Base-by-base conservation (phyloP, 768 basidiomycete genomes). In the Amanita pallidorosea region DNA sequence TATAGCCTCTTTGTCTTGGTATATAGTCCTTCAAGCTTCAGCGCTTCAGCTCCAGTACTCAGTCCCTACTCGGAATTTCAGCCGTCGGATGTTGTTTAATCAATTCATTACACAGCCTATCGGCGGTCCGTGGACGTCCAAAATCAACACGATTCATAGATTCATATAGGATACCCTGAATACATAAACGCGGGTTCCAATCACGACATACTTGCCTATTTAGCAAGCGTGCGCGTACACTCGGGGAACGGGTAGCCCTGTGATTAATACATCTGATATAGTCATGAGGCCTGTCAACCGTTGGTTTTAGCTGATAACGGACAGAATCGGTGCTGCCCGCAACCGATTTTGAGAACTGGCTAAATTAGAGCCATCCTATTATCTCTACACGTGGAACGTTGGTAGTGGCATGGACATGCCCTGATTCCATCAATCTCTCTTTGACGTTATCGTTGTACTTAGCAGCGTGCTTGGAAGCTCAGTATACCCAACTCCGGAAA, bases 391-490 rank as follows among this genome's bases (percentile, higher is more conserved):
- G 43, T 41, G 38, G 18, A 22, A 9, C 18, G 18, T 9, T 29
- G n/a, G 27, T 33, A 33, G 13, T 29, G 17, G 20, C 33, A 37
- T 6, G 22, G 11, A 34, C 33, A 41, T 35, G 12, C 6, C 18
- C 46, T 17, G 43, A 22, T 40, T 34, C 1, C 36, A 45, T 47
- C 59, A 83, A 27, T 84, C 83, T 62, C 67, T 79, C 66, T 77
- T 79, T 44, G 62, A 62, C 53, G 70, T 67, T 27, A 75, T 65
- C 52, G 79, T 74, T 45, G 79, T 79, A 15, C 82, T 82, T 23
- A 81, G 71, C 27, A 92, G 65, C 20, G 83, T 85, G 56, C 83
- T 85, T n/a, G 89, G 89, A 49, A 91, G 66, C 55, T 78, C 73
- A 54, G 77, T 67, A 40, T 66, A 66, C 17, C 82, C 86, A 33